Percentiles rank a stretch among this genome's conserved stretches.
Conservation (phyloP, 163 green algal species). For the Scenedesmus sp. region DNA sequence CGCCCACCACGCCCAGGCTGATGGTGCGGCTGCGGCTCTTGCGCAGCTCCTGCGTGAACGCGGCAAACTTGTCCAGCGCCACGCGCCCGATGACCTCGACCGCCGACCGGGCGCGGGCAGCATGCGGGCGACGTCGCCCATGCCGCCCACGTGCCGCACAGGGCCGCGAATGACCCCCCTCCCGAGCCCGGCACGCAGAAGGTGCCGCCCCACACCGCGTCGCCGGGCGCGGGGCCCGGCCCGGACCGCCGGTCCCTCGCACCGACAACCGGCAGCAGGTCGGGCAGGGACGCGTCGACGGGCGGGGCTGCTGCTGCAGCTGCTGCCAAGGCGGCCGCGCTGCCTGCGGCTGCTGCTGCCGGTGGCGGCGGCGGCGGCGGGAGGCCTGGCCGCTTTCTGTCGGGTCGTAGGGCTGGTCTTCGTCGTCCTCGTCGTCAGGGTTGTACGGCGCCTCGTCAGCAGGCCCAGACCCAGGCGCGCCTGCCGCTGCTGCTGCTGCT, state of each 20-base stretch:
- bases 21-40: slow-evolving; percentile 68
- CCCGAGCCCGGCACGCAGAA: slow-evolving; percentile 58
- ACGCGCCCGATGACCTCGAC: slow-evolving; percentile 67
- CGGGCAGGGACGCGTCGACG: not conserved
- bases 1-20: slow-evolving; percentile 65
- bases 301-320: not conserved
- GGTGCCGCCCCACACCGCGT: slow-evolving; percentile 58
- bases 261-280: slow-evolving; percentile 45
- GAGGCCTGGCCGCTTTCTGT: slow-evolving; percentile 25
- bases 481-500: not conserved
- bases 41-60: slow-evolving; percentile 81
- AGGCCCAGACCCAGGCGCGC: not conserved
- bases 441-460: slow-evolving; percentile 59
- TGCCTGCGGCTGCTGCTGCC: slow-evolving; percentile 4
- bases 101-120: slow-evolving; percentile 36
- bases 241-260: not conserved
- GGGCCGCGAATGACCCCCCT: slow-evolving; percentile 23
- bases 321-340: not conserved
- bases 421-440: slow-evolving; percentile 53
- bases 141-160: slow-evolving; percentile 59
- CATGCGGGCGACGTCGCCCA: slow-evolving; percentile 60
- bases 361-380: not conserved
- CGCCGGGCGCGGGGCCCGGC: not conserved
- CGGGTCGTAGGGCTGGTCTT: slow-evolving; percentile 55
- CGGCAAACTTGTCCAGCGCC: slow-evolving; percentile 72